Percentiles rank a stretch among this genome's conserved stretches.
These are phyloP conservation scores for Delitschia confertaspora DNA, from an alignment of 495 filamentous ascomycete species.

Conservation along the genomic window DNA sequence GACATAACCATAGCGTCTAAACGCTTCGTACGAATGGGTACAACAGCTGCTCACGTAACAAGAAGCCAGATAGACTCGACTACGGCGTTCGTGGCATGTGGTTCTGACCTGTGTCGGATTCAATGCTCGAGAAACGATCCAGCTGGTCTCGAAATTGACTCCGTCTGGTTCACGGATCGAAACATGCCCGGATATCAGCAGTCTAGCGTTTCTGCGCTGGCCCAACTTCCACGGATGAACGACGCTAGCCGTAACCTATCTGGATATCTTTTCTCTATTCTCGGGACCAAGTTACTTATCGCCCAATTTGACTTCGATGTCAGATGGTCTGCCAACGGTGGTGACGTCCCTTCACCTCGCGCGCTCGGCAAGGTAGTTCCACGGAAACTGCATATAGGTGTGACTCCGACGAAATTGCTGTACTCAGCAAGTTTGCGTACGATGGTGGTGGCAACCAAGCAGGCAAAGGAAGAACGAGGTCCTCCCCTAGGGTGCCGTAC, in stretches of 20 bases:
- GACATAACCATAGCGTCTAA: too few relatives aligned
- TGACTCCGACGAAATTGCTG: conserved; percentile 46
- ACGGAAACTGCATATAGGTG: conserved; percentile 40
- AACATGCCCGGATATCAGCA: conserved; percentile 19
- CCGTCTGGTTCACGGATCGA: conserved; percentile 29
- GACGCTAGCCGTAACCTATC: conserved; percentile 24
- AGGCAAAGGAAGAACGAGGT: conserved; percentile 30
- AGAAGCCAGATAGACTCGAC: conserved; percentile 5
- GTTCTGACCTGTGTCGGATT: conserved; percentile 19
- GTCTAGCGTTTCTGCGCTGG: conserved; percentile 16
- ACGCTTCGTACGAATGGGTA: conserved; percentile 10
- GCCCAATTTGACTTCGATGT: conserved; percentile 41
- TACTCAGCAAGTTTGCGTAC: conserved; percentile 44
- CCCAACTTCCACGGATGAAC: conserved; percentile 16
- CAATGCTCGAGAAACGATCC: background rate
- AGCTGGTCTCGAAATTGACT: conserved; percentile 21
- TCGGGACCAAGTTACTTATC: conserved; percentile 42
- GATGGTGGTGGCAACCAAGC: conserved; percentile 44
- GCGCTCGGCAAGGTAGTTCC: conserved; percentile 39
- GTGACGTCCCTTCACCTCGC: background rate
- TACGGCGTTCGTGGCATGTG: conserved; percentile 24
- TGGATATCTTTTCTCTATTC: conserved; percentile 22
- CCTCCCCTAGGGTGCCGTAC: conserved; percentile 14
- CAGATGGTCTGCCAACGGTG: conserved; percentile 6
- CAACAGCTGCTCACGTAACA: conserved; percentile 11